phyloP scores from a whole-genome alignment of 129 eudicot genomes.

The Flaveria trinervia region DNA sequence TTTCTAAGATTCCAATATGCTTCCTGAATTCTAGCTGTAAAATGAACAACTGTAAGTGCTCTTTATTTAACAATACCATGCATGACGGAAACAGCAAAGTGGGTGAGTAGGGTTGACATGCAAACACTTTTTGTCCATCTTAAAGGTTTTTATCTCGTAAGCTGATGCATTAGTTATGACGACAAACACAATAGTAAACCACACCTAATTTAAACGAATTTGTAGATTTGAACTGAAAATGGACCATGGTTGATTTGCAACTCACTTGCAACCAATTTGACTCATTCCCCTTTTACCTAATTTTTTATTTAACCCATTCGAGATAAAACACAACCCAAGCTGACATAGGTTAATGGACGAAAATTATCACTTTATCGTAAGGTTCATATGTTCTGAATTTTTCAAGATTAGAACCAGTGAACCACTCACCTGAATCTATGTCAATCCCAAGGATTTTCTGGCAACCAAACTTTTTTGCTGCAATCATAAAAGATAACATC shows the following conservation, averaged over 20 bases:
- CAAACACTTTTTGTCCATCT: not conserved
- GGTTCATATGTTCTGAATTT: not conserved
- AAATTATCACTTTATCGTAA: slow-evolving; percentile 1
- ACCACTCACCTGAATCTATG: slow-evolving; percentile 72
- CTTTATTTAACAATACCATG: not conserved
- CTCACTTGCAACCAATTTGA: not conserved
- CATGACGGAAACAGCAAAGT: not conserved
- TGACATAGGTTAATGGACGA: not conserved
- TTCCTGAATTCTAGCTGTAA: slow-evolving; percentile 72
- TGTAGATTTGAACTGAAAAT: not conserved
- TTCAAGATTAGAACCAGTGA: slow-evolving; percentile 19
- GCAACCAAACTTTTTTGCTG: slow-evolving; percentile 87
- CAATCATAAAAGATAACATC: slow-evolving; percentile 24
- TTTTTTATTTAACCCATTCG: not conserved
- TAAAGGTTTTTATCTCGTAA: no score
- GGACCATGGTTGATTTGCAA: not conserved
- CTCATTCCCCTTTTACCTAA: not conserved
- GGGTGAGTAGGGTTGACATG: not conserved
- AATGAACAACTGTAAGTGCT: slow-evolving; percentile 12
- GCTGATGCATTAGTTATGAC: not conserved
- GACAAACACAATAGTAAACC: not conserved
- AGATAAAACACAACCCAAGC: not conserved
- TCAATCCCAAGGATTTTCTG: slow-evolving; percentile 83
- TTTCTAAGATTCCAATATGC: slow-evolving; percentile 75
- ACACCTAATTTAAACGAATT: not conserved